Evolutionary conservation across 495 filamentous ascomycete species (phyloP).

Genomic region (Amphirosellinia nigrospora): DNA sequence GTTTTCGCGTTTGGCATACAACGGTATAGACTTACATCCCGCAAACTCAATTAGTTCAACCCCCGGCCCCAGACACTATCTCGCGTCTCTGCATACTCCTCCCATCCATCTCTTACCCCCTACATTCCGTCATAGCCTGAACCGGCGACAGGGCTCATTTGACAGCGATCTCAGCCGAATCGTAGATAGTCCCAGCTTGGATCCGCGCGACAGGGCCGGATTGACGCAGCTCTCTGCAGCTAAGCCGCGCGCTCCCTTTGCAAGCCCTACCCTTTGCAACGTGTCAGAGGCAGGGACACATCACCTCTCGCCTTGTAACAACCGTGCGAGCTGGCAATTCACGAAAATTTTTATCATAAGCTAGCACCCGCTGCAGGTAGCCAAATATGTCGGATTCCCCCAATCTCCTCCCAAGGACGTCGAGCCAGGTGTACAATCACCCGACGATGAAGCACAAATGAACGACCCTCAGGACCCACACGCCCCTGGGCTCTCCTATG

Average conservation of each 20-base stretch:
- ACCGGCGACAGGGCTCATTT: constrained; percentile 48
- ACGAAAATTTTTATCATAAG: constrained; percentile 63
- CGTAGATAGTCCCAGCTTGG: constrained; percentile 47
- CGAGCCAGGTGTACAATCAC: constrained; percentile 91
- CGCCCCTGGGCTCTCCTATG: constrained; percentile 68
- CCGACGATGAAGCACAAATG: constrained; percentile 77
- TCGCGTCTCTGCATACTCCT: constrained; percentile 38
- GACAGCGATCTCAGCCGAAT: constrained; percentile 40
- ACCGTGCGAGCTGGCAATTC: constrained; percentile 60
- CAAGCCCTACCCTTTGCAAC: constrained; percentile 60
- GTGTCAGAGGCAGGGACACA: constrained; percentile 60
- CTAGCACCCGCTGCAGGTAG: constrained; percentile 68
- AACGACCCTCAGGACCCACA: constrained; percentile 66
- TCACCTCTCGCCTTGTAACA: constrained; percentile 53
- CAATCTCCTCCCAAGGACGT: constrained; percentile 93
- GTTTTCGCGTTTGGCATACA: constrained; percentile 21
- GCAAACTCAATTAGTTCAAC: constrained; percentile 15
- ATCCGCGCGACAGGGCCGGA: constrained; percentile 50
- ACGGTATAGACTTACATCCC: constrained; percentile 27
- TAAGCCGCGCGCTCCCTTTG: constrained; percentile 54
- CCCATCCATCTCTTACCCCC: constrained; percentile 41
- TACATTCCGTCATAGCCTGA: constrained; percentile 56
- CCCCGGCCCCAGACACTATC: constrained; percentile 16
- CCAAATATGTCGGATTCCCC: constrained; percentile 92
- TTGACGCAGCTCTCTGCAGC: constrained; percentile 56